phyloP scores from a whole-genome alignment of 106 monocot genomes.

The Dioscorea zingiberensis region DNA sequence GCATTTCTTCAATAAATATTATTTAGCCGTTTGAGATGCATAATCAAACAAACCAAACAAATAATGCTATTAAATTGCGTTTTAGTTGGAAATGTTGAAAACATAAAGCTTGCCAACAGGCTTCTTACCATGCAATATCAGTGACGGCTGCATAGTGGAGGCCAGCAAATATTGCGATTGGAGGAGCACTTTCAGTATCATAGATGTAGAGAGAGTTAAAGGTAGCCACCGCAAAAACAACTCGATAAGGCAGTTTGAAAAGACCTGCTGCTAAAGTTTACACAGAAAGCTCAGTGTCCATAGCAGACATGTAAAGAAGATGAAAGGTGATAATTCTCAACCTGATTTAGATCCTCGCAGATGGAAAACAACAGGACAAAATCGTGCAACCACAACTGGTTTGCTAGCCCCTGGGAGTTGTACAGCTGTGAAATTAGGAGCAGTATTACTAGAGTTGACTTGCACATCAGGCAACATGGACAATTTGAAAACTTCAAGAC shows the following conservation, averaged over 20 bases:
- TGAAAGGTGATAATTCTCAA: slow-evolving; percentile 1
- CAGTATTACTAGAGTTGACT: neutral
- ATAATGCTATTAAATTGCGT: neutral
- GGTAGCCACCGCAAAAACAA: slow-evolving; percentile 89
- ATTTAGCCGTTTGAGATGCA: neutral
- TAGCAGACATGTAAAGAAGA: neutral
- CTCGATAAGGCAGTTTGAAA: slow-evolving; percentile 84
- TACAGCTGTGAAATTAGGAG: slow-evolving; percentile 37
- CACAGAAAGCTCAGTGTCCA: slow-evolving; percentile 3
- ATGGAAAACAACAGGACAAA: slow-evolving; percentile 73
- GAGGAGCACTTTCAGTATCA: slow-evolving; percentile 72
- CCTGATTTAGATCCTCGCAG: slow-evolving; percentile 67
- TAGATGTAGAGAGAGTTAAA: slow-evolving; percentile 85
- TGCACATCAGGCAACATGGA: neutral
- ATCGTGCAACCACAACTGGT: slow-evolving; percentile 78
- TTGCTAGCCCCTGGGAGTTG: slow-evolving; percentile 75
- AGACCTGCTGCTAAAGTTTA: slow-evolving; percentile 34
- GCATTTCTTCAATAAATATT: neutral
- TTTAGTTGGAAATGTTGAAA: neutral
- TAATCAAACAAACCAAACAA: neutral
- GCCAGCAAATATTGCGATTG: slow-evolving; percentile 78
- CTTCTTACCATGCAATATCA: slow-evolving; percentile 88
- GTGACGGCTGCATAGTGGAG: slow-evolving; percentile 96
- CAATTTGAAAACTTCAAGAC: no score
- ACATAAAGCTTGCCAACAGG: neutral